Evolutionary conservation across 2,329 filamentous ascomycete genomes (phyloP).

Genomic region (Ophiosphaerella korrae): DNA sequence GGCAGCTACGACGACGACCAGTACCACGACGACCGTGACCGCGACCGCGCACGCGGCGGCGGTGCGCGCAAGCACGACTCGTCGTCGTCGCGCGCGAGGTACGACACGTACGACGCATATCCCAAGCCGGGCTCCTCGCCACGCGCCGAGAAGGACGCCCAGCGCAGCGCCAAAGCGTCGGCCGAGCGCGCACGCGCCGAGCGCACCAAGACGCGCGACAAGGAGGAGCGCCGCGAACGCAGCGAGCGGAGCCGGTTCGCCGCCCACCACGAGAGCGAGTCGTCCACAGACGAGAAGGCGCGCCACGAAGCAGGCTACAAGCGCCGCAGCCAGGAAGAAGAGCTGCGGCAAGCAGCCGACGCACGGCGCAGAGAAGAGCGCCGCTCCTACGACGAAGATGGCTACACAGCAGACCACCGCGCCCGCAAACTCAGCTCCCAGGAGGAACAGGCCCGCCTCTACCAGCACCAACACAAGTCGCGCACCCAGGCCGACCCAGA

Average conservation of each 20-base stretch:
- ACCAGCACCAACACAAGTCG: conserved; percentile 26
- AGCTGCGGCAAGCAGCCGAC: conserved; percentile 27
- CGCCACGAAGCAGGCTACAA: conserved; percentile 39
- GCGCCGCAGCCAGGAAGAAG: conserved; percentile 33
- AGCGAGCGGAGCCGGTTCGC: conserved; percentile 28
- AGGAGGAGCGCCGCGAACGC: conserved; percentile 48
- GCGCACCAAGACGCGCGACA: conserved; percentile 46
- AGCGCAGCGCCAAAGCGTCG: conserved; percentile 30
- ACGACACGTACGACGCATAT: conserved; percentile 42
- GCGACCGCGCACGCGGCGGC: conserved; percentile 1
- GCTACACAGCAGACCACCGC: conserved; percentile 19
- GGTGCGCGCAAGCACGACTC: conserved; percentile 44
- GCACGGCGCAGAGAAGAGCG: conserved; percentile 36
- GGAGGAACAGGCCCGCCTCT: conserved; percentile 33
- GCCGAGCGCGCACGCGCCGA: conserved; percentile 48
- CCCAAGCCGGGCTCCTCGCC: conserved; percentile 34
- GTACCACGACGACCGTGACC: conserved; percentile 45
- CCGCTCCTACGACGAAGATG: conserved; percentile 33
- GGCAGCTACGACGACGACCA: conserved; percentile 39
- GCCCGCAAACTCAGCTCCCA: conserved; percentile 34
- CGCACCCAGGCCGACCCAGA: conserved; percentile 32
- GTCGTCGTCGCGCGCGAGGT: neutral
- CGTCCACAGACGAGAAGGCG: conserved; percentile 38
- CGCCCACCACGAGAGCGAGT: conserved; percentile 39
- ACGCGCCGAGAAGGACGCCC: conserved; percentile 35